Evolutionary conservation across 1,284 basidiomycete genomes (phyloP).

Genomic region (Vanrija humicola): DNA sequence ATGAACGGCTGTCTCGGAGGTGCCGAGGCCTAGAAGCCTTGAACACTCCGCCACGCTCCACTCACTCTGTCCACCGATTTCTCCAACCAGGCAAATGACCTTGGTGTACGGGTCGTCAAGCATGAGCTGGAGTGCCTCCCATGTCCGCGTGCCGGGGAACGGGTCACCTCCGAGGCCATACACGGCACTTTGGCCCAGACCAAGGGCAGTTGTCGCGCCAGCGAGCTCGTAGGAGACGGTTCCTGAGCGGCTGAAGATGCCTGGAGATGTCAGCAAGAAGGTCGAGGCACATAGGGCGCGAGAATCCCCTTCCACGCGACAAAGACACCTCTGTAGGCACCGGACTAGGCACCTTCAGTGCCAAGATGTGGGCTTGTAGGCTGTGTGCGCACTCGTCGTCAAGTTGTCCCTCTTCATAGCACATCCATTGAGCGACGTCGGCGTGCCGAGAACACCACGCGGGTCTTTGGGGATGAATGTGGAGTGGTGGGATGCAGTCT

Average conservation of each 20-base stretch:
- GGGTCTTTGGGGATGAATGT: too few species aligned
- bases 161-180: constrained; percentile 96
- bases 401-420: too few species aligned
- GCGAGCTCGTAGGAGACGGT: constrained; percentile 76
- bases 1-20: not conserved
- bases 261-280: constrained; percentile 47
- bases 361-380: too few species aligned
- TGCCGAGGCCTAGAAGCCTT: too few species aligned
- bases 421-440: too few species aligned
- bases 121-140: constrained; percentile 86
- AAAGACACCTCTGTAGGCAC: too few species aligned
- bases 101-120: constrained; percentile 76
- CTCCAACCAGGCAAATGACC: constrained; percentile 91
- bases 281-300: too few species aligned
- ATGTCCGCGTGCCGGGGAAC: constrained; percentile 72
- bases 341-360: too few species aligned
- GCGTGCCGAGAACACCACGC: too few species aligned
- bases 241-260: constrained; percentile 92
- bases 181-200: constrained; percentile 87
- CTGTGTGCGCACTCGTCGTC: too few species aligned
- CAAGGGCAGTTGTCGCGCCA: constrained; percentile 86
- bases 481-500: too few species aligned
- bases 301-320: too few species aligned
- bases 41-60: not conserved
- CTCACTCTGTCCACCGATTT: constrained; percentile 70